A percentile compares a stretch with the other conserved stretches of the same genome.
Evolutionary conservation across 148 eudicot genomes (phyloP).

Genomic region (Rhododendron simsii): DNA sequence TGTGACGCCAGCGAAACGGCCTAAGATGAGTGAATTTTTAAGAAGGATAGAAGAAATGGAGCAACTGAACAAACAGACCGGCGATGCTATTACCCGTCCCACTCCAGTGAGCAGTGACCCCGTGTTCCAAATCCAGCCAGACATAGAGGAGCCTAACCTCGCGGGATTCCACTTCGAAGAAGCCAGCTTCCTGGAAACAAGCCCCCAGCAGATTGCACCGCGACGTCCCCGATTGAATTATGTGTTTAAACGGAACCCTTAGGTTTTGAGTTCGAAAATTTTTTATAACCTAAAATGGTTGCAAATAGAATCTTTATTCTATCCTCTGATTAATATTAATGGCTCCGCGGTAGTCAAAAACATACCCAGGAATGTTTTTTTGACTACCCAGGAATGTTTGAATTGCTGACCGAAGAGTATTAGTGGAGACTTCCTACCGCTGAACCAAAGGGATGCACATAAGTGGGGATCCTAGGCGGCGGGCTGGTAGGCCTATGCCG

Average conservation of each 20-base stretch:
- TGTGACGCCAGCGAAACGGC: slow-evolving; percentile 31
- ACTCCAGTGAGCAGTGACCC: background rate
- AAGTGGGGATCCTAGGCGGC: background rate
- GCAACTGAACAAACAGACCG: background rate
- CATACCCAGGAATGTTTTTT: background rate
- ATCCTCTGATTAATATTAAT: no score
- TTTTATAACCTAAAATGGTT: background rate
- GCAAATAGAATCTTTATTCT: background rate
- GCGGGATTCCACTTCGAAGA: background rate
- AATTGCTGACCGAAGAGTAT: background rate
- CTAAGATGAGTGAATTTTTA: slow-evolving; percentile 33
- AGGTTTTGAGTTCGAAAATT: background rate
- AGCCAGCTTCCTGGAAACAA: background rate
- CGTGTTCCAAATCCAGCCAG: background rate
- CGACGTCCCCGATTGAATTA: background rate
- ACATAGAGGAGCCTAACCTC: background rate
- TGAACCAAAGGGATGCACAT: background rate
- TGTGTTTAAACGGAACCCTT: background rate
- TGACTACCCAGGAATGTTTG: background rate
- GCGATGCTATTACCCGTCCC: background rate
- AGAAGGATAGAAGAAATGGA: slow-evolving; percentile 32
- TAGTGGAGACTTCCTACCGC: background rate
- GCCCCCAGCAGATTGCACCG: background rate
- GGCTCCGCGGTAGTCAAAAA: background rate
- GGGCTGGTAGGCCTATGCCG: background rate